Conservation (phyloP, 1,284 basidiomycete genomes). For the Garcileccinum viscosum region DNA sequence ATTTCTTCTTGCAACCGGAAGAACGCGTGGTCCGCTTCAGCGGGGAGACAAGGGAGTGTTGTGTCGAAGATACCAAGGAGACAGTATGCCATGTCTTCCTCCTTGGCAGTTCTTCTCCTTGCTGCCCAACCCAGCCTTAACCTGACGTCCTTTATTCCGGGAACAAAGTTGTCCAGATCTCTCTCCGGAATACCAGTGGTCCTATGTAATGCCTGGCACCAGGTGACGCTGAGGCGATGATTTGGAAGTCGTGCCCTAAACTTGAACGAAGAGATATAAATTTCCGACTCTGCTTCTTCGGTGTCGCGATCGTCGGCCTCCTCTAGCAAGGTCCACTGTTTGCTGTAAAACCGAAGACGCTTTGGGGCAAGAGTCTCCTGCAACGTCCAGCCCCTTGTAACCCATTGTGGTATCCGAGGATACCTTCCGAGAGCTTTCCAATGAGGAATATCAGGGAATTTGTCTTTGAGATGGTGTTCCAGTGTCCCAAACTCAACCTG, state of each 20-base stretch:
- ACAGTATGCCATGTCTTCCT: slow-evolving; percentile 35
- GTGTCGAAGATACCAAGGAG: slow-evolving; percentile 37
- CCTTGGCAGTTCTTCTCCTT: slow-evolving; percentile 27
- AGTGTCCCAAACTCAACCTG: slow-evolving; percentile 26
- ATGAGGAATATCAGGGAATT: slow-evolving; percentile 10
- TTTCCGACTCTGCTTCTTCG: slow-evolving; percentile 19
- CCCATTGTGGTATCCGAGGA: slow-evolving; percentile 22
- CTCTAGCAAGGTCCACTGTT: slow-evolving; percentile 30
- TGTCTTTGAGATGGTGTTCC: slow-evolving; percentile 11
- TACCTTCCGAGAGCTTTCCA: slow-evolving; percentile 2
- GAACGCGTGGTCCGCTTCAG: slow-evolving; percentile 34
- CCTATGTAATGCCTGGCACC: slow-evolving; percentile 13
- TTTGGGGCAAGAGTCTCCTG: slow-evolving; percentile 35
- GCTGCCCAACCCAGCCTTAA: slow-evolving; percentile 31
- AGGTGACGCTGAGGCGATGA: slow-evolving; percentile 20
- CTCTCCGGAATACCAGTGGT: slow-evolving; percentile 19
- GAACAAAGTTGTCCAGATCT: slow-evolving; percentile 21
- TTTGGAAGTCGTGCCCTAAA: slow-evolving; percentile 28
- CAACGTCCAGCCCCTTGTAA: slow-evolving; percentile 37
- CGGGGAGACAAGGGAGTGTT: slow-evolving; percentile 28
- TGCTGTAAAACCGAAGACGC: slow-evolving; percentile 35
- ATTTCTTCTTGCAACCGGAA: slow-evolving; percentile 37
- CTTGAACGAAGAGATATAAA: slow-evolving; percentile 26
- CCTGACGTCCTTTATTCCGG: slow-evolving; percentile 24
- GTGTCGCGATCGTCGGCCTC: slow-evolving; percentile 25